Evolutionary conservation across 2,329 filamentous ascomycete species (phyloP).

Genomic region (Alternaria novae-zelandiae): DNA sequence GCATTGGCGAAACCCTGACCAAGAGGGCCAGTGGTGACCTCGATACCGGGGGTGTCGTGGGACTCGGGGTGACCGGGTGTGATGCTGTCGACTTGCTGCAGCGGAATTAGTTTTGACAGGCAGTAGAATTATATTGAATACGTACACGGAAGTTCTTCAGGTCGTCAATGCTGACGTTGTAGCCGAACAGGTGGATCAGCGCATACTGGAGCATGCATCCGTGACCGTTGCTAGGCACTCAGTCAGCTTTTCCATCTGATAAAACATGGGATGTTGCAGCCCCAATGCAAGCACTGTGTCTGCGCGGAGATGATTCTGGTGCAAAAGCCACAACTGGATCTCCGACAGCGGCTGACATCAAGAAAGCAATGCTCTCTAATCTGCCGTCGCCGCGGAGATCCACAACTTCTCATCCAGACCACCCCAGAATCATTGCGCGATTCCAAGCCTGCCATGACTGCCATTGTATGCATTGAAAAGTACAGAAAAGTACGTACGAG

Average conservation of each 20-base stretch:
- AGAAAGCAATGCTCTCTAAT: slow-evolving; percentile 7
- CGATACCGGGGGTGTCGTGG: slow-evolving; percentile 94
- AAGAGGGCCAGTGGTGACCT: slow-evolving; percentile 97
- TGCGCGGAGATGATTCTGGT: background rate
- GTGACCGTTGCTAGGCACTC: slow-evolving; percentile 84
- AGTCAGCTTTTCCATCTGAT: background rate
- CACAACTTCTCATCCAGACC: slow-evolving; percentile 6
- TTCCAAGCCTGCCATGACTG: background rate
- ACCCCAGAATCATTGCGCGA: slow-evolving; percentile 4
- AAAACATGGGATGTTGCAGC: background rate
- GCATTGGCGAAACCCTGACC: slow-evolving; percentile 98
- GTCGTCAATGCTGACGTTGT: slow-evolving; percentile 84
- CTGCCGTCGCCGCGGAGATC: slow-evolving; percentile 26
- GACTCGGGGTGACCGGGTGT: slow-evolving; percentile 96
- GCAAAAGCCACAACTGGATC: background rate
- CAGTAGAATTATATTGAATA: slow-evolving; percentile 58
- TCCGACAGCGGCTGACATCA: background rate
- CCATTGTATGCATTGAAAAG: background rate
- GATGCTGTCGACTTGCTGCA: slow-evolving; percentile 73
- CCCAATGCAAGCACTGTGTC: background rate
- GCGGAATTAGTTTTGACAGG: slow-evolving; percentile 18
- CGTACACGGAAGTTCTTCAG: slow-evolving; percentile 95
- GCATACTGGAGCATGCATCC: slow-evolving; percentile 99
- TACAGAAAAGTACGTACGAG: slow-evolving; percentile 72
- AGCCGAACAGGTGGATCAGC: slow-evolving; percentile 95